These are phyloP conservation scores for Aspergillus clavatus DNA, from an alignment of 2,329 filamentous ascomycete species.

Conservation along the genomic window DNA sequence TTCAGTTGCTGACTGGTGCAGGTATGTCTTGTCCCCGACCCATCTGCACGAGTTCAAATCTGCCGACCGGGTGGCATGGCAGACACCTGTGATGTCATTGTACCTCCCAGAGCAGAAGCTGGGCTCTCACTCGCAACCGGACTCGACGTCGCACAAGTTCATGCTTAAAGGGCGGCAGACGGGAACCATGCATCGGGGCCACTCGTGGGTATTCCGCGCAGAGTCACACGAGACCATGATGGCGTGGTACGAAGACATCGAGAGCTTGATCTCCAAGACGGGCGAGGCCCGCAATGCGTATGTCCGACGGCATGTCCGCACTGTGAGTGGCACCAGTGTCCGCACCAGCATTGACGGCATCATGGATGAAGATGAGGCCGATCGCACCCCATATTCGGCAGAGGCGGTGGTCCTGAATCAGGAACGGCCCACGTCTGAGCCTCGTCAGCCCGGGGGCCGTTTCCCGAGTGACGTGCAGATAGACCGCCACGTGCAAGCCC, in stretches of 20 bases:
- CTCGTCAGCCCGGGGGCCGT: constrained; percentile 82
- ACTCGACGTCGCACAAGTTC: constrained; percentile 91
- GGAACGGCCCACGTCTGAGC: constrained; percentile 36
- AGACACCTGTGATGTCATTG: constrained; percentile 91
- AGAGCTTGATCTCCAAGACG: constrained; percentile 78
- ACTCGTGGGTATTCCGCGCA: constrained; percentile 64
- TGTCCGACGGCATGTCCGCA: constrained; percentile 75
- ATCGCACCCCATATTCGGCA: constrained; percentile 61
- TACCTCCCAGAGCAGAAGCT: constrained; percentile 93
- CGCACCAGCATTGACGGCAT: constrained; percentile 69
- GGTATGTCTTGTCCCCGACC: constrained; percentile 93
- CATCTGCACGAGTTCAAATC: constrained; percentile 99
- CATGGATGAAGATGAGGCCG: constrained; percentile 69
- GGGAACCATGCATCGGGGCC: constrained; percentile 79
- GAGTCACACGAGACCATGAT: constrained; percentile 88
- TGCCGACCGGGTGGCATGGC: constrained; percentile 76
- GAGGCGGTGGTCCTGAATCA: constrained; percentile 41
- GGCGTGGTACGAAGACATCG: constrained; percentile 93
- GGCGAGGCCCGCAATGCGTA: constrained; percentile 85
- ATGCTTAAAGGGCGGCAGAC: constrained; percentile 95
- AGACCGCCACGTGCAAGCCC: constrained; percentile 76
- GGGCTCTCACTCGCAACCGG: constrained; percentile 78
- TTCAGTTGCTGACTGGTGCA: constrained; percentile 33
- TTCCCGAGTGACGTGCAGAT: constrained; percentile 93
- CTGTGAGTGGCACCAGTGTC: constrained; percentile 61